Percentiles rank a stretch among this genome's conserved stretches.
These are phyloP conservation scores for Kickxella alabastrina DNA, from an alignment of 192 early-diverging fungal species.

Conservation along the genomic window DNA sequence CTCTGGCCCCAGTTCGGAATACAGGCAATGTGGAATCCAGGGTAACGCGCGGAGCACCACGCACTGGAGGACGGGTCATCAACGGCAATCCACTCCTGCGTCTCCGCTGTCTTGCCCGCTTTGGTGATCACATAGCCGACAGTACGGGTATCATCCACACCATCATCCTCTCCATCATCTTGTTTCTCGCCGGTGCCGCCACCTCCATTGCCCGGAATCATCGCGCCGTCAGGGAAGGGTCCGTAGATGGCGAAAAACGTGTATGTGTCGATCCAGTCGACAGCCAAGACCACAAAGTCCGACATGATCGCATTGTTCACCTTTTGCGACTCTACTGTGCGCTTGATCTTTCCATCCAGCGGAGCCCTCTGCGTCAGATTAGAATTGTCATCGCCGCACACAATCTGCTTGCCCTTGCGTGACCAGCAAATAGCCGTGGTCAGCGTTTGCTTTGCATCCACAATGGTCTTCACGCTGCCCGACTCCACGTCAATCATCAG, in stretches of 20 bases:
- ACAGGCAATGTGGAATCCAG: slow-evolving; percentile 60
- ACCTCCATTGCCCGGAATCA: slow-evolving; percentile 23
- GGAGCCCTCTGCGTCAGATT: slow-evolving; percentile 60
- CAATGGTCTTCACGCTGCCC: slow-evolving; percentile 26
- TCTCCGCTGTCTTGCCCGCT: slow-evolving; percentile 28
- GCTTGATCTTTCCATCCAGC: slow-evolving; percentile 58
- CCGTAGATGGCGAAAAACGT: slow-evolving; percentile 68
- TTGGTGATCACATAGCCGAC: slow-evolving; percentile 61
- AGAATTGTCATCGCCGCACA: slow-evolving; percentile 64
- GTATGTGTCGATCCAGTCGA: slow-evolving; percentile 75
- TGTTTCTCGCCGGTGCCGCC: slow-evolving; percentile 25
- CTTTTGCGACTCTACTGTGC: slow-evolving; percentile 49
- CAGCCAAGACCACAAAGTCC: slow-evolving; percentile 53
- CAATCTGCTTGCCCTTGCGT: slow-evolving; percentile 85
- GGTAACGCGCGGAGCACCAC: slow-evolving; percentile 45
- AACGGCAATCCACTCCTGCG: slow-evolving; percentile 51
- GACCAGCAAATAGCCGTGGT: slow-evolving; percentile 75
- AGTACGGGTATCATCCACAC: slow-evolving; percentile 35
- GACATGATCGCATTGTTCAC: slow-evolving; percentile 19
- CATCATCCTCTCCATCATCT: slow-evolving; percentile 19
- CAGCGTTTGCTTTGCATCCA: slow-evolving; percentile 2
- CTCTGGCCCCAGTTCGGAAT: slow-evolving; percentile 56
- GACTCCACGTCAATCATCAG: slow-evolving; percentile 41
- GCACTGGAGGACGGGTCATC: slow-evolving; percentile 59
- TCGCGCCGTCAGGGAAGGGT: slow-evolving; percentile 24